A percentile compares a stretch with the other conserved stretches of the same genome.
Evolutionary conservation across 169 alveolate genomes (phyloP).

Genomic region (Plasmodium blacklocki): DNA sequence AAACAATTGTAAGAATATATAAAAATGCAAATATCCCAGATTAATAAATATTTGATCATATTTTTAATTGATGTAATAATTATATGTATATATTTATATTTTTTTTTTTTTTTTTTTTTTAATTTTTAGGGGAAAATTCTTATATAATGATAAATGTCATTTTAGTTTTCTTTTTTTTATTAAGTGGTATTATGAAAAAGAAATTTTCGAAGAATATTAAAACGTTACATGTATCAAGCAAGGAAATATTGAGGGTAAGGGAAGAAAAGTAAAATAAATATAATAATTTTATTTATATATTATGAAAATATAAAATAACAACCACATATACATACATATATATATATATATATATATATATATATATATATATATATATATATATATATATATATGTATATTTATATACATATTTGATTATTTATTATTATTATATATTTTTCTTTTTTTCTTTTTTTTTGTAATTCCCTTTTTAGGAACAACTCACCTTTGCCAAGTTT

Average conservation of each 20-base stretch:
- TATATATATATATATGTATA: neutral
- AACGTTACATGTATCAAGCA: constrained; percentile 58
- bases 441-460: neutral
- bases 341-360: no score
- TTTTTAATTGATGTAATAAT: neutral
- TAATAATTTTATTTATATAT: no score
- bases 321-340: no score
- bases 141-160: constrained; percentile 38
- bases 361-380: no score
- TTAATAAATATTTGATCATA: no score
- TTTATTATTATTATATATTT: neutral
- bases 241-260: constrained; percentile 60
- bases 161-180: constrained; percentile 24
- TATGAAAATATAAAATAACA: no score
- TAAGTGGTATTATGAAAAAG: constrained; percentile 67
- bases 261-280: neutral
- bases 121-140: constrained; percentile 55
- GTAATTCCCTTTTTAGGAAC: constrained; percentile 16
- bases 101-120: neutral
- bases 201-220: constrained; percentile 59
- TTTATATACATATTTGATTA: no score
- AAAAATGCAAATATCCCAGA: no score
- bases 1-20: constrained; percentile 23
- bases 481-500: constrained; percentile 56
- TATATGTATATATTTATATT: neutral